These are phyloP conservation scores for Trichoderma citrinoviride DNA, from an alignment of 2,329 filamentous ascomycete species.

Conservation along the genomic window DNA sequence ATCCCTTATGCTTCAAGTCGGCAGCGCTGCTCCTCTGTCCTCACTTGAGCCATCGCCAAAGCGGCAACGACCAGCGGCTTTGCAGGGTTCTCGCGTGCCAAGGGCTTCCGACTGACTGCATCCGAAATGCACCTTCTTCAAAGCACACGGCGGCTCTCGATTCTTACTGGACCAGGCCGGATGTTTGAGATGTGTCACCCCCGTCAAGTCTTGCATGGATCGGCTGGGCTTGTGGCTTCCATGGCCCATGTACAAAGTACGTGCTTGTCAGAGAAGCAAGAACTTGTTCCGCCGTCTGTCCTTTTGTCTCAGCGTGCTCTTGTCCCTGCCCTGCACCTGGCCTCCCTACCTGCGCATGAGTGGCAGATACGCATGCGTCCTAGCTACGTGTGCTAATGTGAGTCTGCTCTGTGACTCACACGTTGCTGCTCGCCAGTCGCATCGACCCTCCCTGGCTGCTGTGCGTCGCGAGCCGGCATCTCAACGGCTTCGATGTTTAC, in stretches of 20 bases:
- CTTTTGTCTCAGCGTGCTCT: conserved; percentile 11
- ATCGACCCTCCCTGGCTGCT: neutral
- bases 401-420: neutral
- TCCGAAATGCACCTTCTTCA: conserved; percentile 1
- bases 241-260: neutral
- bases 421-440: neutral
- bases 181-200: conserved; percentile 11
- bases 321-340: neutral
- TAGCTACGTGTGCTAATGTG: conserved; percentile 3
- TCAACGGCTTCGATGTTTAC: neutral
- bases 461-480: conserved; percentile 1
- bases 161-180: conserved; percentile 14
- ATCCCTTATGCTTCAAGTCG: neutral
- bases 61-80: neutral
- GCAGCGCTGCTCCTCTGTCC: neutral
- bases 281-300: conserved; percentile 3
- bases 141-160: neutral
- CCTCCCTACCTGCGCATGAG: conserved; percentile 10
- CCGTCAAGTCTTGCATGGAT: conserved; percentile 14
- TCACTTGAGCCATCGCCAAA: neutral
- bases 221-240: conserved; percentile 11
- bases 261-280: neutral
- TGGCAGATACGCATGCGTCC: conserved; percentile 7
- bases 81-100: conserved; percentile 8
- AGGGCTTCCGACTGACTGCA: conserved; percentile 6